Evolutionary conservation across 164 flowering plant genomes (phyloP), one percentile per base, ranked within the genome.

Genomic region (Macadamia tetraphylla): DNA sequence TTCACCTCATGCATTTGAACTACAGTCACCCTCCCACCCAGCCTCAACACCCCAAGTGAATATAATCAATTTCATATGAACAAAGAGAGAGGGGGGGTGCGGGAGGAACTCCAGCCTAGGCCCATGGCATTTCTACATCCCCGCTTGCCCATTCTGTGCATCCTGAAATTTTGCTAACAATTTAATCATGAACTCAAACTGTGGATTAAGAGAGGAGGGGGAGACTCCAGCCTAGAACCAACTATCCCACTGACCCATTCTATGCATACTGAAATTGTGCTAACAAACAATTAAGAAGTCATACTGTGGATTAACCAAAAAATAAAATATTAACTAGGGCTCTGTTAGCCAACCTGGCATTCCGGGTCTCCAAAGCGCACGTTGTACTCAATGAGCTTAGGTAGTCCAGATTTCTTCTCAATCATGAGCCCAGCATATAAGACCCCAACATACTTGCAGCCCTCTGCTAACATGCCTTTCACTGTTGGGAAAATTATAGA

Each of bases 281-380:
- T 46, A 8, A 46, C 7, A 46, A 46, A 46, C 7, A 46, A 46
- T 46, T 14, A 53, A 13, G 12, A 64, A 23, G 10, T 30, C 49
- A 64, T 14, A 17, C 51, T 23, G 58, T 5, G 42, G 29, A 58
- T 23, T 57, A 14, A 43, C 53, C 14, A 10, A 29, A 18, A 30
- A 59, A 68, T 31, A 46, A 9, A 64, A 14, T 30, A 57, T 9
- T 29, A 18, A 58, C 29, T 17, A 58, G n/a, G 48, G 63, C 7
- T 51, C 13, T 40, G n/a, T 74, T 35, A 14, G 80, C 88, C 68
- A 17, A 94, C 97, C 95, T 94, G 98, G 79, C 98, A 94, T 79
- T 94, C 97, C 29, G 98, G 97, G 77, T 94, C 98, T 59, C 98
- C 98, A 83, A 94, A 94, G 0, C 98, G 90, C 65, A 94, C 97